These are phyloP conservation scores for Paramecium sexaurelia DNA, from an alignment of 73 alveolate species.

Conservation along the genomic window DNA sequence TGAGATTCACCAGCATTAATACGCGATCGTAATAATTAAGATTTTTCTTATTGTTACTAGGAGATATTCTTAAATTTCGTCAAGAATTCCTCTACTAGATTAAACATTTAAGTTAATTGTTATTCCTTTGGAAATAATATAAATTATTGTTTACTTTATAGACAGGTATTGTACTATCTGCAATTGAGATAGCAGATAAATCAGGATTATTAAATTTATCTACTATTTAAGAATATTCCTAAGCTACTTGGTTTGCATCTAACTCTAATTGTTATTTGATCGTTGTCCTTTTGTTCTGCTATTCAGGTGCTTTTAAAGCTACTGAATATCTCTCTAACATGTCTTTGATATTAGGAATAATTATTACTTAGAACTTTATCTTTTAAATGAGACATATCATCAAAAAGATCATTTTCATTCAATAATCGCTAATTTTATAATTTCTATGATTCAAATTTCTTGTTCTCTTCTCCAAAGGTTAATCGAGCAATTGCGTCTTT, in stretches of 20 bases:
- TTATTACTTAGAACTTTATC: constrained; percentile 2
- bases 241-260: constrained; percentile 32
- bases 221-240: constrained; percentile 17
- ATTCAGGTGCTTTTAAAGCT: background rate
- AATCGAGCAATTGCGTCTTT: background rate
- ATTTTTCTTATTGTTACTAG: background rate
- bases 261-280: background rate
- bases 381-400: constrained; percentile 26
- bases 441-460: background rate
- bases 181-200: constrained; percentile 22
- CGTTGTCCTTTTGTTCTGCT: background rate
- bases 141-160: background rate
- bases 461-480: constrained; percentile 41
- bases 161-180: constrained; percentile 5
- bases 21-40: background rate
- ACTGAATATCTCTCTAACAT: constrained; percentile 38
- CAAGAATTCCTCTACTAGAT: constrained; percentile 6
- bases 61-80: constrained; percentile 20
- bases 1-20: background rate
- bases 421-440: background rate
- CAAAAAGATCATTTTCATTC: constrained; percentile 22
- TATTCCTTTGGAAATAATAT: background rate
- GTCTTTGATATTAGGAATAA: background rate
- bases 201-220: constrained; percentile 45
- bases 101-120: constrained; percentile 3